phyloP scores from a whole-genome alignment of 495 filamentous ascomycete species.

The Aspergillus diversus region DNA sequence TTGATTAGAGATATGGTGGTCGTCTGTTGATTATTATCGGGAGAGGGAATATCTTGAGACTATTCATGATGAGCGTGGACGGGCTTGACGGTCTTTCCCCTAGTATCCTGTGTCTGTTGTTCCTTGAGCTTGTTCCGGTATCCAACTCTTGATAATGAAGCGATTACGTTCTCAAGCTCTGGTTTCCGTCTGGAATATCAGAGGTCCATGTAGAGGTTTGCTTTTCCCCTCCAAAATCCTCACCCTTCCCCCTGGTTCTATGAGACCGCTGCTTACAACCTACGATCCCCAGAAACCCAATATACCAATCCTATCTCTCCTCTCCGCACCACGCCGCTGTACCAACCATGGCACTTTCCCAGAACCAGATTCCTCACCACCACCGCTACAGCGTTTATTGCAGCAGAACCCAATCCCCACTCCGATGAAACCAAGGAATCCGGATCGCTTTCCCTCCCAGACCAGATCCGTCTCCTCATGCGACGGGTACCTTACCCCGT shows the following conservation, averaged over 20 bases:
- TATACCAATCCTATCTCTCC: constrained; percentile 1
- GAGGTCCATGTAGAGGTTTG: constrained; percentile 19
- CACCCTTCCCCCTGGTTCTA: background rate
- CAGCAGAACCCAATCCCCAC: background rate
- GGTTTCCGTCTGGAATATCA: constrained; percentile 20
- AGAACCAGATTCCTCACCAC: constrained; percentile 11
- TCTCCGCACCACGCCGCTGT: background rate
- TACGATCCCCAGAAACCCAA: background rate
- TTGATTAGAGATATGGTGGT: background rate
- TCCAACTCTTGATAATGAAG: constrained; percentile 35
- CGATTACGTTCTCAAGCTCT: constrained; percentile 34
- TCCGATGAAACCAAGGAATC: constrained; percentile 6
- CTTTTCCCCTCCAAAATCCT: background rate
- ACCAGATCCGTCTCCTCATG: constrained; percentile 64
- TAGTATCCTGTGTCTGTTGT: constrained; percentile 13
- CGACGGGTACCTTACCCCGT: constrained; percentile 73
- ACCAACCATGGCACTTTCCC: constrained; percentile 3
- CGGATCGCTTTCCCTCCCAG: constrained; percentile 29
- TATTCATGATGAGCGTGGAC: constrained; percentile 23
- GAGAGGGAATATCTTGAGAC: background rate
- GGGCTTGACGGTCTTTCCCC: constrained; percentile 9
- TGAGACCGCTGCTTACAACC: background rate
- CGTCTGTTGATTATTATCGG: background rate
- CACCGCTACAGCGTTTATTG: constrained; percentile 9
- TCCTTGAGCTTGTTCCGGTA: constrained; percentile 21